phyloP scores from a whole-genome alignment of 2,329 filamentous ascomycete species.

The Fusarium proliferatum region DNA sequence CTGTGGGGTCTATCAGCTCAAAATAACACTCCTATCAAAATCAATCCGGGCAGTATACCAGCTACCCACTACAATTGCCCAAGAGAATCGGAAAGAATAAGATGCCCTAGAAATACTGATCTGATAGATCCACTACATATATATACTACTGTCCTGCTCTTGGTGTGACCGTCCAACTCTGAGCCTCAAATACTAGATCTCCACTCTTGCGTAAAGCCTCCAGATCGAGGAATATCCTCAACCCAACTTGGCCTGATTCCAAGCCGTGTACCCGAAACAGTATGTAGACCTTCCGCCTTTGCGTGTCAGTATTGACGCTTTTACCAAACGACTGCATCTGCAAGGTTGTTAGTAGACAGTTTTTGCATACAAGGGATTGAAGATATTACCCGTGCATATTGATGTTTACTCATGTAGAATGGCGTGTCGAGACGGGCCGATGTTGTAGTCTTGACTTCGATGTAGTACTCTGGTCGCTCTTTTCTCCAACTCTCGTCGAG shows the following conservation, averaged over 20 bases:
- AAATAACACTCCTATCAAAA: no score
- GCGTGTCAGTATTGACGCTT: fast-evolving
- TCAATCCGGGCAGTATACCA: no score
- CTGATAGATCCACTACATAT: no score
- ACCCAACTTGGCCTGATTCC: background rate
- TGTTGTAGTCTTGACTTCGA: background rate
- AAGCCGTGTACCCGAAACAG: fast-evolving
- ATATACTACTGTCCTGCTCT: background rate
- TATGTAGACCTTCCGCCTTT: background rate
- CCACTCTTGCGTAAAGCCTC: background rate
- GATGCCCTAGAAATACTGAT: no score
- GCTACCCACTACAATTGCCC: no score
- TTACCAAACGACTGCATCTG: background rate
- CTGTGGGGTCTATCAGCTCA: no score
- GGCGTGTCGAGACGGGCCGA: background rate
- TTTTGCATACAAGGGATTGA: no score
- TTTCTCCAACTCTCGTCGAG: background rate
- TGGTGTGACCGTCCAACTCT: background rate
- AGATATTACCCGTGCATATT: background rate
- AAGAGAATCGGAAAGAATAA: no score
- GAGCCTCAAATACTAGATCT: background rate
- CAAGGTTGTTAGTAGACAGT: fast-evolving
- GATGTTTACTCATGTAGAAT: background rate
- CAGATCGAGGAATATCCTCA: background rate
- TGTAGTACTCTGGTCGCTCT: background rate